Conservation (phyloP, 441 rosid species). For the Raphanus hybrid region DNA sequence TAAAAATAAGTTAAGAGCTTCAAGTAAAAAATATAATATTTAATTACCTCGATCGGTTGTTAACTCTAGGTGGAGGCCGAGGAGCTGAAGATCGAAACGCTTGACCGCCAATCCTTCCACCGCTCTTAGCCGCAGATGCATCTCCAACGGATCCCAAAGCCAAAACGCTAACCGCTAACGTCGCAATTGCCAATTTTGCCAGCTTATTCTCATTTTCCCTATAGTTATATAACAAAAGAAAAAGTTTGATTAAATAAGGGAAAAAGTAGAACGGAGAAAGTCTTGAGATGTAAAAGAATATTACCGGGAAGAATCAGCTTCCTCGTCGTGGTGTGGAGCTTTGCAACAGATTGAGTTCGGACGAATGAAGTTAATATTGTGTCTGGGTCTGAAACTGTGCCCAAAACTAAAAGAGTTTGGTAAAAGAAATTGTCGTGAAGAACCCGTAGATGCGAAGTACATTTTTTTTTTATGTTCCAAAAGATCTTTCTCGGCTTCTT, state of each 20-base stretch:
- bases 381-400: too few species aligned
- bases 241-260: too few species aligned
- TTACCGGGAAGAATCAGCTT: constrained; percentile 51
- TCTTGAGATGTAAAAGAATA: not conserved
- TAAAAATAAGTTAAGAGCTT: not conserved
- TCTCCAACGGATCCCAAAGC: constrained; percentile 73
- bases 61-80: constrained; percentile 65
- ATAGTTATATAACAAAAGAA: too few species aligned
- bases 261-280: too few species aligned
- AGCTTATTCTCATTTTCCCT: constrained; percentile 50
- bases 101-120: constrained; percentile 96
- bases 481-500: constrained; percentile 19
- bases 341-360: constrained; percentile 48
- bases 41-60: constrained; percentile 70
- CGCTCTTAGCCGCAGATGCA: constrained; percentile 86
- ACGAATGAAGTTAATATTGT: not conserved
- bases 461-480: constrained; percentile 37
- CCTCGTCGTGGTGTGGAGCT: constrained; percentile 39
- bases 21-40: not conserved
- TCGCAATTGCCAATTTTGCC: constrained; percentile 72
- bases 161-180: constrained; percentile 79
- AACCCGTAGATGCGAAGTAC: constrained; percentile 55
- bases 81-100: constrained; percentile 86
- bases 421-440: constrained; percentile 56
- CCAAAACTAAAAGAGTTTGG: too few species aligned